Evolutionary conservation across 1,284 basidiomycete genomes (phyloP), one percentile per base, ranked within the genome.

Genomic region (Microbotryum scabiosae): DNA sequence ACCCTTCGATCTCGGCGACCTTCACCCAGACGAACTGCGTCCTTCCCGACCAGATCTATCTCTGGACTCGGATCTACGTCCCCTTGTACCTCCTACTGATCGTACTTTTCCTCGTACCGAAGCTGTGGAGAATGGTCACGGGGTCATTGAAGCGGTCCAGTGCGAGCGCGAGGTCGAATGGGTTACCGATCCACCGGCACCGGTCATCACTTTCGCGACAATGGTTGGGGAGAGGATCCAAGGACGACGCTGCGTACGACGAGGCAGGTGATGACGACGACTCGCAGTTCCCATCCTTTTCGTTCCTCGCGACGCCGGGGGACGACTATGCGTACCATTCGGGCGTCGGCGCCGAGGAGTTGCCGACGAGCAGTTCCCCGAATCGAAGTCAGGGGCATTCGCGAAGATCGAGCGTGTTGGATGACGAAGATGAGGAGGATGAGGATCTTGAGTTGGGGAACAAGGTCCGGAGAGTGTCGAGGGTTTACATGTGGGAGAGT

Each of bases 1-100:
- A 45, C 70, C 1, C 50, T 51, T 51, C 53, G 43, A 58, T 52
- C 60, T 32, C 53, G 73, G 28, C 71, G 76, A 62, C 74, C 65
- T 69, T 78, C 77, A 64, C 69, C 71, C 66, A 68, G 72, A 74
- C 4, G 80, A 81, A 30, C 36, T 92, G 87, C 75, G 74, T 82
- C 54, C 79, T 88, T 51, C 87, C 87, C 9, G 80, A 87, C 73
- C 84, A 86, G 65, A 75, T 79, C 55, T 77, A 79, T 43, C 82
- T 87, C 59, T 85, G 86, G 71, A 73, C 78, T 30, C 73, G 77
- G 56, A 70, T 84, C 32, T 87, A 88, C 75, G 67, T 81, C 56
- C 64, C 84, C n/a, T 77, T 76, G 30, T 57, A 78, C 26, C 44
- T 73, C 3, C 69, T 73, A 57, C 70, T 79, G 26, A 62, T 79